Evolutionary conservation across 352 stramenopile species (phyloP).

Genomic region (Phytophthora megakarya): DNA sequence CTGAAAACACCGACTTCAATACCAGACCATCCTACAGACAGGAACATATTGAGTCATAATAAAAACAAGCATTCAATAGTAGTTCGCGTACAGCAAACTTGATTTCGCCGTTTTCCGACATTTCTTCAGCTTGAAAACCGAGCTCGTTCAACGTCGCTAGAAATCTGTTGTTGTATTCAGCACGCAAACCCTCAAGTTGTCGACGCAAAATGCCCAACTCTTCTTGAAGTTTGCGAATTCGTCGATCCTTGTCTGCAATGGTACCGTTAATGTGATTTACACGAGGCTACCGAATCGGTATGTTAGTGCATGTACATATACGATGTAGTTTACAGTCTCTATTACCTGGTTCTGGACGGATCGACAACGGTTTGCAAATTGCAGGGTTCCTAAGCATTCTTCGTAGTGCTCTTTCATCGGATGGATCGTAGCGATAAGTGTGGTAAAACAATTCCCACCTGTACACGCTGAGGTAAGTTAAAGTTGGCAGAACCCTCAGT

Average conservation of each 20-base stretch:
- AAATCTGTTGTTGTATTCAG: slow-evolving; percentile 83
- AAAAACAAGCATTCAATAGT: neutral
- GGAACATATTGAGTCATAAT: neutral
- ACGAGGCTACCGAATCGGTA: slow-evolving; percentile 41
- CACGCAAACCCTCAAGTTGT: slow-evolving; percentile 66
- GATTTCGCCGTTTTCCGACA: slow-evolving; percentile 78
- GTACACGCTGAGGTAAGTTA: slow-evolving; percentile 1
- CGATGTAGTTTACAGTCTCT: neutral
- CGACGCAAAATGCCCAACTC: slow-evolving; percentile 63
- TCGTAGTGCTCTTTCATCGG: slow-evolving; percentile 91
- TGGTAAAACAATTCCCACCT: slow-evolving; percentile 89
- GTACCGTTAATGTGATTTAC: slow-evolving; percentile 89
- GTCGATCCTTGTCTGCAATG: slow-evolving; percentile 82
- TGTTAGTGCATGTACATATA: slow-evolving; percentile 2
- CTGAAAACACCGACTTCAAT: slow-evolving; percentile 62
- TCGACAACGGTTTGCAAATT: slow-evolving; percentile 92
- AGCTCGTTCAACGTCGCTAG: slow-evolving; percentile 72
- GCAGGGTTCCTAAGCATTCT: slow-evolving; percentile 89
- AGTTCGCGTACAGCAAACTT: slow-evolving; percentile 65
- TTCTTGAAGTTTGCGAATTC: slow-evolving; percentile 84
- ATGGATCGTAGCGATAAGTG: slow-evolving; percentile 86
- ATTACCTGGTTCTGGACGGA: slow-evolving; percentile 88
- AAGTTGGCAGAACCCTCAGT: neutral
- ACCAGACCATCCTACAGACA: slow-evolving; percentile 65
- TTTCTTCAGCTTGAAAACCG: slow-evolving; percentile 80